Evolutionary conservation across 805 yeast genomes (phyloP).

Genomic region (Brettanomyces naardenensis): DNA sequence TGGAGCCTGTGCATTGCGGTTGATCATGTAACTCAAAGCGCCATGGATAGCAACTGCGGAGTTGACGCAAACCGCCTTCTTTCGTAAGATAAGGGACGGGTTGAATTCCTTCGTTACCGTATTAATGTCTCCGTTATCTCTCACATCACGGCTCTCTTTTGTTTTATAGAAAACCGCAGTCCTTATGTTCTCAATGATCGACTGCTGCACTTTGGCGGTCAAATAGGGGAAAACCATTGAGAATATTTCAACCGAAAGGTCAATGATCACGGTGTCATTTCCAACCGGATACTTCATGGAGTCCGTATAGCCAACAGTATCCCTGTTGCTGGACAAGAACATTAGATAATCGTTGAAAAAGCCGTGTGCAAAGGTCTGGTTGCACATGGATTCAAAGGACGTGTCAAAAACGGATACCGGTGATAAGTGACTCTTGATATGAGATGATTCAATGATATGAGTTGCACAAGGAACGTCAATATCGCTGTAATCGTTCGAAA

Average conservation of each 20-base stretch:
- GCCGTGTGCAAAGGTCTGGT: conserved; percentile 31
- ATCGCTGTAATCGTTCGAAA: neutral
- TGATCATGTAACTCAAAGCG: conserved; percentile 25
- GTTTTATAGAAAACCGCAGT: conserved; percentile 38
- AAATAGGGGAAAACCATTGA: conserved; percentile 62
- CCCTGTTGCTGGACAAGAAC: conserved; percentile 21
- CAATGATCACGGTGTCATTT: conserved; percentile 52
- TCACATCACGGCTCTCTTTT: conserved; percentile 15
- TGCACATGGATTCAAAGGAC: conserved; percentile 24
- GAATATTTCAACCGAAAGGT: conserved; percentile 71
- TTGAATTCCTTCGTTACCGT: conserved; percentile 7
- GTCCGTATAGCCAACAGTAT: conserved; percentile 28
- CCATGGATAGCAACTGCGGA: conserved; percentile 58
- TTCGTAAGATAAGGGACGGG: conserved; percentile 16
- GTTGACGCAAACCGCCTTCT: conserved; percentile 51
- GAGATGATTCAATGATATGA: conserved; percentile 25
- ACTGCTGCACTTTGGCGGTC: conserved; percentile 73
- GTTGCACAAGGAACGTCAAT: neutral
- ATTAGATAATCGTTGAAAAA: conserved; percentile 34
- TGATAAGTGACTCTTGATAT: conserved; percentile 20
- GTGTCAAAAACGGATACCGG: conserved; percentile 26
- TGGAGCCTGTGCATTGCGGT: conserved; percentile 10
- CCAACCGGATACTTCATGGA: conserved; percentile 31
- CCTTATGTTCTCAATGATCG: conserved; percentile 76
- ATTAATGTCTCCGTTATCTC: neutral